Percentiles rank a stretch among this genome's conserved stretches.
Evolutionary conservation across 1,139 yeast species (phyloP).

Genomic region (Hyphopichia wangnamkhiaoensis): DNA sequence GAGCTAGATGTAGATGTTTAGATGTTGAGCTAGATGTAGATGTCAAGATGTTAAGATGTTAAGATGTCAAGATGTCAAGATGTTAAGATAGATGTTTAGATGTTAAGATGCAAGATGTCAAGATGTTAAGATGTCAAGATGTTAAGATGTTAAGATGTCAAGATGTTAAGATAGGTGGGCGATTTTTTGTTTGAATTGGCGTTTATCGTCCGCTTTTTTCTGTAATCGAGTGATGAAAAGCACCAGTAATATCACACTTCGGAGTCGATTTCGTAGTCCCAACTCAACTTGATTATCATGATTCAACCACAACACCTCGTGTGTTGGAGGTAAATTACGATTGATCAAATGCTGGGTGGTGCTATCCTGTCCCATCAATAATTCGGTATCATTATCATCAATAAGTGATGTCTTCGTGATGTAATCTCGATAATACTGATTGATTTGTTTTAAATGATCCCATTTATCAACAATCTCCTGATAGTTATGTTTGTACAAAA

Average conservation of each 20-base stretch:
- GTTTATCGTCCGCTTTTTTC: background rate
- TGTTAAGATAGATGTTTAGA: too few species aligned
- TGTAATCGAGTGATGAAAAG: background rate
- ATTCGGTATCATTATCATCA: background rate
- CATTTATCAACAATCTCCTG: background rate
- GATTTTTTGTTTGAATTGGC: background rate
- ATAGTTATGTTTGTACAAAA: constrained; percentile 1
- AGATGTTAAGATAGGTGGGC: background rate
- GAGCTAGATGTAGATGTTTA: too few species aligned
- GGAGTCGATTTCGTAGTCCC: background rate
- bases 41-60: too few species aligned
- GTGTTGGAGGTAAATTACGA: background rate
- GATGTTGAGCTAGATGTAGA: too few species aligned
- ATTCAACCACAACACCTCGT: too few species aligned
- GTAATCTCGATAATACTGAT: background rate
- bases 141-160: too few species aligned
- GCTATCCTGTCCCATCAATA: background rate
- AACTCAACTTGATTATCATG: background rate
- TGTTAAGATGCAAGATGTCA: too few species aligned
- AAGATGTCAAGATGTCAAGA: too few species aligned
- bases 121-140: too few species aligned
- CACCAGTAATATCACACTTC: background rate
- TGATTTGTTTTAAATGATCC: background rate
- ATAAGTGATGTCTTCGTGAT: background rate
- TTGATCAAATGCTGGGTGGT: background rate